Conservation (phyloP, 2,329 filamentous ascomycete genomes). For the Aaosphaeria arxii region DNA sequence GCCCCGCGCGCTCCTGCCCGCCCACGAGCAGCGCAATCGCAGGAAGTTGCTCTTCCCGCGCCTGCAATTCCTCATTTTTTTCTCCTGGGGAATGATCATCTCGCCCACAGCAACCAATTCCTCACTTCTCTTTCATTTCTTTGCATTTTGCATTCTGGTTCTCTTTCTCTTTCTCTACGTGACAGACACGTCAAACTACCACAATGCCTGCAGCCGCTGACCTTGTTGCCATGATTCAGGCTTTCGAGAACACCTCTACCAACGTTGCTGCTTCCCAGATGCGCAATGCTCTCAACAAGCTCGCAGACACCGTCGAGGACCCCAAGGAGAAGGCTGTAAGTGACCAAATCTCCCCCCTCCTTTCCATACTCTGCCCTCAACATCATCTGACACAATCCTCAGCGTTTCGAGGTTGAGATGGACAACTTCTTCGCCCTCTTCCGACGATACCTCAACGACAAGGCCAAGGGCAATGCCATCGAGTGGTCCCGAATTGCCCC, state of each 20-base stretch:
- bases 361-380: background rate
- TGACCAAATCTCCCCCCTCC: background rate
- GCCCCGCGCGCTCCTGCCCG: no score
- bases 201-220: background rate
- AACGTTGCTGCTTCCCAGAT: constrained; percentile 98
- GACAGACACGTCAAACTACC: no score
- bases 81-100: no score
- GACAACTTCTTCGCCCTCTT: constrained; percentile 99
- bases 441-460: constrained; percentile 96
- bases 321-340: constrained; percentile 72
- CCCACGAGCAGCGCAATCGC: no score
- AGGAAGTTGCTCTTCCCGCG: no score
- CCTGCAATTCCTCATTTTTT: no score
- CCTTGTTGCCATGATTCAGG: constrained; percentile 52
- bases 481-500: constrained; percentile 97
- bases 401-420: constrained; percentile 98
- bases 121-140: no score
- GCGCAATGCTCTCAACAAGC: constrained; percentile 93
- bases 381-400: constrained; percentile 2
- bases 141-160: no score
- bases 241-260: constrained; percentile 98
- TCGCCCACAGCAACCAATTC: no score
- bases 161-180: no score
- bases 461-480: constrained; percentile 94
- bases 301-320: constrained; percentile 86